Evolutionary conservation across 768 basidiomycete genomes (phyloP), one percentile per base, ranked within the genome.

Genomic region (Pleurotus djamor): DNA sequence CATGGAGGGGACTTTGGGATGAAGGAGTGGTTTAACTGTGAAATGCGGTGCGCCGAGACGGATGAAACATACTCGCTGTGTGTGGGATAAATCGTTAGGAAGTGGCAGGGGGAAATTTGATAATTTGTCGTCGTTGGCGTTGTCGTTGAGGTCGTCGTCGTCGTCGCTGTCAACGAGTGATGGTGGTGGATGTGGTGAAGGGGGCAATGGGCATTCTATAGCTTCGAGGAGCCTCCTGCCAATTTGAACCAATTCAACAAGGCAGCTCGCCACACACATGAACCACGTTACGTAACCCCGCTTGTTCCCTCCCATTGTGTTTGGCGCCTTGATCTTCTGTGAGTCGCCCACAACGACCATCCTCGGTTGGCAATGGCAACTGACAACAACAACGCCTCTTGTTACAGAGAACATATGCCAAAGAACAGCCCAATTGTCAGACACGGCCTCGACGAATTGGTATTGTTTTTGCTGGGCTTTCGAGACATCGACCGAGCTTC

Each of bases 161-260:
- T 12, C 45, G 13, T 12, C 12, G 10, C 14, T 7, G 7, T 41
- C 38, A 43, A 17, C 12, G 41, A 12, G 36, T 43, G 54, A 43
- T 56, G 38, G n/a, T 21, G 32, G 44, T 43, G 54, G 38, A 38
- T 16, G 10, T 43, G 54, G 37, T 21, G 37, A 33, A 21, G 54
- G 54, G 54, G 54, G 54, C 54, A 56, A 56, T 56, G 54, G 54
- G 54, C 54, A 56, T 56, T 28, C 21, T 56, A 56, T 56, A 56
- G 54, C 38, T 56, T 43, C 54, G 44, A 43, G 54, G 54, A 37
- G 54, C 41, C 13, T 12, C 13, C 13, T 7, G 17, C 45, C 45
- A 47, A 47, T 47, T 47, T 47, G 45, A 47, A 47, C 45, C 45
- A 47, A 43, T 47, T 17, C 45, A 7, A 47, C 45, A 47, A 47